These are phyloP conservation scores for Phytopythium kandeliae DNA, from an alignment of 352 stramenopile species.

Conservation along the genomic window DNA sequence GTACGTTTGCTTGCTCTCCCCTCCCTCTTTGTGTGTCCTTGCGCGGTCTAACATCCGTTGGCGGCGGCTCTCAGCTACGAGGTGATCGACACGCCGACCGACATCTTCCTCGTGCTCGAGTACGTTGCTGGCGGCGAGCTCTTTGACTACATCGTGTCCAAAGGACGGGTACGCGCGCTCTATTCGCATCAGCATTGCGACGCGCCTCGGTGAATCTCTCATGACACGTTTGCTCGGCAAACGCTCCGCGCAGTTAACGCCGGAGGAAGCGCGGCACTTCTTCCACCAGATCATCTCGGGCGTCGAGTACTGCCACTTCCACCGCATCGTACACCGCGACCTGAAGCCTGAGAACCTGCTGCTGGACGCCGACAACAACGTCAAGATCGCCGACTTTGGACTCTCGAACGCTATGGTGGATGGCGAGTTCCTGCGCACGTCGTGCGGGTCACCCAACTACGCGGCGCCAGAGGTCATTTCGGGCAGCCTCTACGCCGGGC, in stretches of 20 bases:
- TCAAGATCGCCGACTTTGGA: constrained; percentile 99
- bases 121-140: constrained; percentile 93
- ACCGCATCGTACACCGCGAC: constrained; percentile 98
- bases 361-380: constrained; percentile 97
- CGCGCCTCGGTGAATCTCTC: no score
- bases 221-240: not conserved
- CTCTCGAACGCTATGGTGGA: constrained; percentile 99
- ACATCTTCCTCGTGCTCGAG: constrained; percentile 96
- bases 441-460: constrained; percentile 98
- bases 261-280: constrained; percentile 98
- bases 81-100: constrained; percentile 98
- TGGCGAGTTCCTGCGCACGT: constrained; percentile 98
- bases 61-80: constrained; percentile 71
- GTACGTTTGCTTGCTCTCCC: constrained; percentile 39
- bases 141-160: constrained; percentile 99
- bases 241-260: constrained; percentile 61
- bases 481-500: constrained; percentile 96
- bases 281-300: constrained; percentile 98
- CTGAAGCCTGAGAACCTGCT: constrained; percentile 98
- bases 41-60: not conserved
- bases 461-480: constrained; percentile 99
- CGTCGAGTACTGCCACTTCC: constrained; percentile 99
- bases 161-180: constrained; percentile 60
- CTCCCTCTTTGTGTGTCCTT: not conserved
- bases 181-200: no score